Evolutionary conservation across 75 land plant species (phyloP), one percentile per base, ranked within the genome.

Genomic region (Adiantum capillusveneris): DNA sequence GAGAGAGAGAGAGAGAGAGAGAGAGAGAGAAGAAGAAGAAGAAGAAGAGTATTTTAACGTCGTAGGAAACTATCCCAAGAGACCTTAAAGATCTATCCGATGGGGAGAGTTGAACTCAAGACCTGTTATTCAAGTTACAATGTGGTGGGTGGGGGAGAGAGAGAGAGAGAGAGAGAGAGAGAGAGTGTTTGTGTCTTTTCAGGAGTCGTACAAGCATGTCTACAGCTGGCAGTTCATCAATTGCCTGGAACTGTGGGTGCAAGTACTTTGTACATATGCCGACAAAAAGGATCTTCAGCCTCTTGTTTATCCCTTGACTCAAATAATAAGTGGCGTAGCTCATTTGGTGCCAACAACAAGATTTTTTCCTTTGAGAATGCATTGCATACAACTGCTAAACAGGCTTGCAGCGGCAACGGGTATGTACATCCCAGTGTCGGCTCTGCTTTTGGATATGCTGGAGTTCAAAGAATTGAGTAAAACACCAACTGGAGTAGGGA

Each of bases 191-290:
- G 26, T 5, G 13, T 46, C 21, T 42, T 17, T 77, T 43, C 75
- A 95, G 97, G 96, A 95, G 65, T 56, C 87, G 42, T 95, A 77
- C 62, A 78, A 74, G 55, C 76, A 84, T 45, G 97, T 95, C 59
- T 90, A 90, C 61, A 76, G 80, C 48, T 95, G 99, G 99, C 89
- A 90, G 65, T 95, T 70, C 56, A 80, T 95, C 1, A 77, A 75
- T 66, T 95, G 94, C 64, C 88, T 95, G 41, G 84, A 90, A 64
- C 78, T 95, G 25, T 95, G 99, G 99, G 86, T 89, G 22, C 66
- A 73, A 59, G 81, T 84, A 16, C 39, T 95, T 6, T 81, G 84
- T 68, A 65, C 81, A 11, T 82, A 84, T 45, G 70, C 64, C 45
- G 73, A 76, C 17, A 87, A 79, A 62, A 73, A 75, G 60, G 86